phyloP scores from a whole-genome alignment of 140 eudicot species.

The Erigeron philadelphicus region DNA sequence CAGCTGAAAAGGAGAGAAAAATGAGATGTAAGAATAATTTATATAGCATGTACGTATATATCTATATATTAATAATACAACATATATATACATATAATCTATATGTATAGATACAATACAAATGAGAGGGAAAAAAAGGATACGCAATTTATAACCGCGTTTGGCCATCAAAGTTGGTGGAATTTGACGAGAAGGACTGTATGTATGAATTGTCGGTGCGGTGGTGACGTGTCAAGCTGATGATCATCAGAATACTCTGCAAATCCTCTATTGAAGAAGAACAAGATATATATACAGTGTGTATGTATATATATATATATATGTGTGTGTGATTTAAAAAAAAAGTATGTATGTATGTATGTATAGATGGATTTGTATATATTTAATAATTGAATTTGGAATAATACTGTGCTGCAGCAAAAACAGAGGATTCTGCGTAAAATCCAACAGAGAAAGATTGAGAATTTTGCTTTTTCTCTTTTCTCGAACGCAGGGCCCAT shows the following conservation, averaged over 20 bases:
- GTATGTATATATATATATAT: conserved; percentile 19
- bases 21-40: too few relatives aligned
- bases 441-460: conserved; percentile 21
- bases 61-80: too few relatives aligned
- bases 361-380: background rate
- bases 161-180: conserved; percentile 39
- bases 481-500: conserved; percentile 16
- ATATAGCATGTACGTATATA: too few relatives aligned
- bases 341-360: conserved; percentile 6
- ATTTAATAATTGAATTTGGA: too few relatives aligned
- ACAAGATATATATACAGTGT: conserved; percentile 2
- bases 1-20: too few relatives aligned
- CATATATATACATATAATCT: too few relatives aligned
- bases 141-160: conserved; percentile 91
- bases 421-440: conserved; percentile 17
- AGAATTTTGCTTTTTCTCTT: conserved; percentile 5
- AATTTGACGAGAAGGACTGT: conserved; percentile 12
- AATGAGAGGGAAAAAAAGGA: conserved; percentile 30
- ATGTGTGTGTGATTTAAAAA: background rate
- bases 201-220: background rate
- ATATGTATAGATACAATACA: too few relatives aligned
- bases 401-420: too few relatives aligned
- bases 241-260: conserved; percentile 4
- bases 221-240: conserved; percentile 17
- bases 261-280: conserved; percentile 1